Percentiles rank a stretch among this genome's conserved stretches.
Conservation (phyloP, 495 filamentous ascomycete species). For the Penicillium diatomitis region DNA sequence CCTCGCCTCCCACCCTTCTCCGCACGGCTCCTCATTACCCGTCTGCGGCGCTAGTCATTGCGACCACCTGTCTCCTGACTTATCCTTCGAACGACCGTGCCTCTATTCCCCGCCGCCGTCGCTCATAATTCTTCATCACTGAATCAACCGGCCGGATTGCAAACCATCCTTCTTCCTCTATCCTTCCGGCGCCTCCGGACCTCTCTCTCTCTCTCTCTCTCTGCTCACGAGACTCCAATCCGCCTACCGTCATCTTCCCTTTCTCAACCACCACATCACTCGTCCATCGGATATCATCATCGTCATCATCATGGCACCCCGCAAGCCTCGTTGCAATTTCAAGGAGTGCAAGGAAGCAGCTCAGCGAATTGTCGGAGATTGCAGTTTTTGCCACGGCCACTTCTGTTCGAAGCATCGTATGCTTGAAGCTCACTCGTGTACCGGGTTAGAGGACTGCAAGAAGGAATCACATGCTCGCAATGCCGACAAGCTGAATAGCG, state of each 20-base stretch:
- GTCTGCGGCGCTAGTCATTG: slow-evolving; percentile 14
- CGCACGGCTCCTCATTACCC: slow-evolving; percentile 9
- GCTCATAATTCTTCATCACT: not conserved
- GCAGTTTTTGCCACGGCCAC: slow-evolving; percentile 85
- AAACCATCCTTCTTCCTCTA: not conserved
- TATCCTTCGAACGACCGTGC: not conserved
- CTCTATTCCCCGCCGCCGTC: not conserved
- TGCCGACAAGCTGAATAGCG: slow-evolving; percentile 78
- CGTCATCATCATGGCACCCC: slow-evolving; percentile 43
- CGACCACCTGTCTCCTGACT: not conserved
- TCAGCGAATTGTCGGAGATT: slow-evolving; percentile 91
- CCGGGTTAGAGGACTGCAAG: slow-evolving; percentile 94
- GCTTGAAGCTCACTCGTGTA: slow-evolving; percentile 87
- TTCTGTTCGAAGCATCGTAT: slow-evolving; percentile 92
- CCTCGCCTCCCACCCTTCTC: slow-evolving; percentile 8
- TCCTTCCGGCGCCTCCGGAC: not conserved
- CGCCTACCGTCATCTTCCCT: not conserved
- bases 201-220: not conserved
- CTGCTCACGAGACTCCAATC: not conserved
- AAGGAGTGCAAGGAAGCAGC: slow-evolving; percentile 79
- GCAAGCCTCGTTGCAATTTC: slow-evolving; percentile 79
- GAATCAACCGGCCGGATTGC: not conserved
- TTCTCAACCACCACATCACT: not conserved
- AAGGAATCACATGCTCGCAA: slow-evolving; percentile 90
- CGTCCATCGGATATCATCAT: not conserved